Percentiles rank a stretch among this genome's conserved stretches.
phyloP scores from a whole-genome alignment of 768 basidiomycete species.

The Trichaptum fuscoviolaceum region DNA sequence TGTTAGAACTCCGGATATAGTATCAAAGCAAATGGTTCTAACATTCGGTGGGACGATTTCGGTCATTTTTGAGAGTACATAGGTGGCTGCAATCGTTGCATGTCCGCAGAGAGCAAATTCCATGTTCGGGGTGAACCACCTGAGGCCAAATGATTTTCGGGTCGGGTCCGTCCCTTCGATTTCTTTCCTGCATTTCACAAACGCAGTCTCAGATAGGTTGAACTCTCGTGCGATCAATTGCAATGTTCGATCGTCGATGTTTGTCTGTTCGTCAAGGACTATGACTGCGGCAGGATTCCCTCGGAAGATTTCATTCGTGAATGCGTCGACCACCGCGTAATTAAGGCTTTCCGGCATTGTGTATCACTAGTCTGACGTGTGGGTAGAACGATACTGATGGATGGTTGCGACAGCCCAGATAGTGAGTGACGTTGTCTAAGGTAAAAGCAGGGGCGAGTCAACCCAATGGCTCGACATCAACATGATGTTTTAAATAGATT shows the following conservation, averaged over 20 bases:
- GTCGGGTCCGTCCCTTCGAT: background rate
- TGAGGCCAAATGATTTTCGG: conserved; percentile 14
- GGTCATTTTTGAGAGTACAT: conserved; percentile 18
- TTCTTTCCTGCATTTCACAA: conserved; percentile 10
- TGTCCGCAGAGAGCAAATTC: conserved; percentile 28
- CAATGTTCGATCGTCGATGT: conserved; percentile 14
- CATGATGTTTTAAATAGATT: too few relatives aligned
- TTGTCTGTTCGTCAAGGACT: conserved; percentile 12
- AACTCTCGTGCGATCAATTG: conserved; percentile 17
- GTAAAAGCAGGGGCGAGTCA: too few relatives aligned
- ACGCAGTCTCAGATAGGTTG: conserved; percentile 20
- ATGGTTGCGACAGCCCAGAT: too few relatives aligned
- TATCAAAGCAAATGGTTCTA: conserved; percentile 15
- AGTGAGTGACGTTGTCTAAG: too few relatives aligned
- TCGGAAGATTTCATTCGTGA: conserved; percentile 21
- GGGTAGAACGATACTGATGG: too few relatives aligned
- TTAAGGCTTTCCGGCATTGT: background rate
- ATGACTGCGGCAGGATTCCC: conserved; percentile 31
- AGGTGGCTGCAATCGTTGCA: conserved; percentile 26
- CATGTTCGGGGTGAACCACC: conserved; percentile 24
- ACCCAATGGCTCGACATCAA: too few relatives aligned
- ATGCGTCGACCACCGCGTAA: conserved; percentile 27
- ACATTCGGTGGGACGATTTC: conserved; percentile 8
- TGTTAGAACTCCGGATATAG: conserved; percentile 15
- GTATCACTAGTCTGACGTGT: too few relatives aligned